Evolutionary conservation across 805 yeast genomes (phyloP), one percentile per base, ranked within the genome.

Genomic region (Candida coleopterorum): DNA sequence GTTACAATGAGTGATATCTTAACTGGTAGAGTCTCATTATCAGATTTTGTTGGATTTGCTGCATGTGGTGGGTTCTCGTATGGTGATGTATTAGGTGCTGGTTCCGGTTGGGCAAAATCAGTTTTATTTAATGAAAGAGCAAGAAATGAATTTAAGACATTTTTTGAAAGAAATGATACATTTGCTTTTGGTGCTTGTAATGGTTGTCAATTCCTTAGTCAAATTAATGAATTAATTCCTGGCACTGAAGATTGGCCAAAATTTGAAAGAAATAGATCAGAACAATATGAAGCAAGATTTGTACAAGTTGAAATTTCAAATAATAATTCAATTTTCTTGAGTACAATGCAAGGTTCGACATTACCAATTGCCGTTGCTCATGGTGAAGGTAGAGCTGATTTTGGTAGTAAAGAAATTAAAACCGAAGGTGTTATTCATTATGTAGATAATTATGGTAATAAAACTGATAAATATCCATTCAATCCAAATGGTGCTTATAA

Each of bases 51-150:
- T 34, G 98, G 98, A 44, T 51, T 93, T 32, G 97, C 97, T 29
- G 97, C 97, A 3, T 94, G 98, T 67, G 98, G 98, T 63, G 98
- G 98, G 11, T 93, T 93, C 72, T 87, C 97, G 2, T 93, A 89
- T 55, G 98, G 98, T 72, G 98, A 93, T 64, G 98, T 93, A 33
- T 71, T 93, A 42, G 98, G 98, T 49, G 98, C 98, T 24, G 98
- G 96, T 57, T 84, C 90, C 37, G 98, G 98, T 40, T 93, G 98
- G 98, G 98, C 98, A 40, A 88, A 87, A 55, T 86, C 97, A 12
- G 95, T 93, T 8, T 66, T 93, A 47, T 88, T 81, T 74, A 83
- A 90, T 56, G 85, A 77, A 25, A 69, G 64, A 37, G 84, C 90
- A 25, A 79, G 93, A 56, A 53, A 70, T 18, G 89, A 86, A 65